Evolutionary conservation across 106 monocot species (phyloP).

Genomic region (Acorus calamus): DNA sequence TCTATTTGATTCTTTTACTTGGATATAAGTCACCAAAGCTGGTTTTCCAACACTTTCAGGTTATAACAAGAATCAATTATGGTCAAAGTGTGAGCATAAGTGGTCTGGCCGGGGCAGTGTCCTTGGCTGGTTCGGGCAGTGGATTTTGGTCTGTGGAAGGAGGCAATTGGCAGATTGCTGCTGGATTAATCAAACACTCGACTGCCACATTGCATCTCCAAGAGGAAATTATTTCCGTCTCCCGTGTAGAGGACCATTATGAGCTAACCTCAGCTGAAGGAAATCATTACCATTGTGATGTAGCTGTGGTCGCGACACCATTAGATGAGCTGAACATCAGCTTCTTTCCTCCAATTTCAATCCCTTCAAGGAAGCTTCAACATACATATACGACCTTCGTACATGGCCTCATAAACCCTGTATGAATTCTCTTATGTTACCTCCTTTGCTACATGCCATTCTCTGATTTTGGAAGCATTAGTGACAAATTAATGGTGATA

Average conservation of each 20-base stretch:
- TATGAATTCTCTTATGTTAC: slow-evolving; percentile 22
- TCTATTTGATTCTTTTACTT: neutral
- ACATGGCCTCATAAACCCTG: slow-evolving; percentile 77
- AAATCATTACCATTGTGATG: slow-evolving; percentile 43
- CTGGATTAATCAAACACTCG: slow-evolving; percentile 59
- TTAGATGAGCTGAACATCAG: slow-evolving; percentile 82
- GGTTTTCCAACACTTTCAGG: slow-evolving; percentile 24
- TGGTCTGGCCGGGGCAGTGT: slow-evolving; percentile 88
- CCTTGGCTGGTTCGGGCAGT: slow-evolving; percentile 75
- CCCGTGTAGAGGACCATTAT: slow-evolving; percentile 44
- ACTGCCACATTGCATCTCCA: slow-evolving; percentile 53
- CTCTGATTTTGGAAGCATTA: no score
- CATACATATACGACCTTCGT: slow-evolving; percentile 89
- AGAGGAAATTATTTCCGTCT: slow-evolving; percentile 56
- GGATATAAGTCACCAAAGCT: neutral
- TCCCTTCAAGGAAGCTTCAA: slow-evolving; percentile 73
- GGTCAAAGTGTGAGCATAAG: slow-evolving; percentile 77
- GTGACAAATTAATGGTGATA: no score
- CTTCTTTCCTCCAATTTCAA: slow-evolving; percentile 63
- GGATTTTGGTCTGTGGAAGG: slow-evolving; percentile 79
- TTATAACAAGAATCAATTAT: slow-evolving; percentile 91
- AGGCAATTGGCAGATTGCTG: slow-evolving; percentile 82
- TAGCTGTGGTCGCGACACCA: slow-evolving; percentile 74
- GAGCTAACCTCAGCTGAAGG: slow-evolving; percentile 45
- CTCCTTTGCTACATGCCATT: neutral